Percentiles rank a stretch among this genome's conserved stretches.
These are phyloP conservation scores for Eucalyptus albens DNA, from an alignment of 345 rosid genomes.

Conservation along the genomic window DNA sequence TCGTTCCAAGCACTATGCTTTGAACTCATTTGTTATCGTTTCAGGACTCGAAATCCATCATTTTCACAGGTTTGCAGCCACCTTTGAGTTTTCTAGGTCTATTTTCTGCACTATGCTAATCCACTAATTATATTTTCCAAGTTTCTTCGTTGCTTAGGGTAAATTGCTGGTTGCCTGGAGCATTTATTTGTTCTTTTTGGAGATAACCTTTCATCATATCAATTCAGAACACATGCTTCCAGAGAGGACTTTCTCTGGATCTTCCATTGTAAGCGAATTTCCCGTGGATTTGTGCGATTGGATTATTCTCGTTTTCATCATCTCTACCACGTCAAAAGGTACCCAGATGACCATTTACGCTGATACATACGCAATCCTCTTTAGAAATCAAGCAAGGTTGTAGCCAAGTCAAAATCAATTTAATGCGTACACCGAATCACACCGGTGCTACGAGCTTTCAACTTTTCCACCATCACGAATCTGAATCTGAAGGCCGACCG, in stretches of 20 bases:
- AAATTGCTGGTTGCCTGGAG: background rate
- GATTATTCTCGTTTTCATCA: background rate
- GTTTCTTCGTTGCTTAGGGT: background rate
- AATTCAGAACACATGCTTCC: background rate
- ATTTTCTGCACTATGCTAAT: background rate
- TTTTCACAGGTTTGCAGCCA: background rate
- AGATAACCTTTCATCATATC: background rate
- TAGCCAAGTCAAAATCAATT: background rate
- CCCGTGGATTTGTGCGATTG: background rate
- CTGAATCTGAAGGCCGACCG: background rate
- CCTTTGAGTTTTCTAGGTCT: background rate
- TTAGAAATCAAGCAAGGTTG: background rate
- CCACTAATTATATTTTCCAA: background rate
- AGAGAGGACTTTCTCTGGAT: background rate
- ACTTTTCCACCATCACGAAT: background rate
- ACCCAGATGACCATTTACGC: background rate
- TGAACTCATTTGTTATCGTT: background rate
- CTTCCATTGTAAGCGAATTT: background rate
- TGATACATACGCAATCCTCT: background rate
- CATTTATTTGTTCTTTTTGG: background rate
- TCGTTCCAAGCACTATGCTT: background rate
- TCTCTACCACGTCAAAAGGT: background rate
- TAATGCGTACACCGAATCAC: background rate
- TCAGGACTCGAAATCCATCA: background rate
- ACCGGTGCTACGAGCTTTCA: background rate